Evolutionary conservation across 768 basidiomycete genomes (phyloP).

Genomic region (Psilocybe cyanescens): DNA sequence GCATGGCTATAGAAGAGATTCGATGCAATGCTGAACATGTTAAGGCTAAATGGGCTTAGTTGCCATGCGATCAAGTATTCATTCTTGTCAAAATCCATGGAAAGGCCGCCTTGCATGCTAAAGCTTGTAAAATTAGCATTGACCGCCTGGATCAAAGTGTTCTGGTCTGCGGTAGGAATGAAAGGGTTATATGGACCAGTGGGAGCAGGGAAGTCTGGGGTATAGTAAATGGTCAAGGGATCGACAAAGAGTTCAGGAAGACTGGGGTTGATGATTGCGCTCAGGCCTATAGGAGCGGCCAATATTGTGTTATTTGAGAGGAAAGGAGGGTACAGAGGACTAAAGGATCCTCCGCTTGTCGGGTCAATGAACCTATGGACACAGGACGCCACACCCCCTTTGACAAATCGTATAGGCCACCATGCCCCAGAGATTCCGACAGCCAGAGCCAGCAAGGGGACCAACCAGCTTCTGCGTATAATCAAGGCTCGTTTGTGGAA

Average conservation of each 20-base stretch:
- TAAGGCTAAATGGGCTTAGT: conserved; percentile 38
- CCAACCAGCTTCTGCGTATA: conserved; percentile 68
- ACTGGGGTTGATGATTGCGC: conserved; percentile 5
- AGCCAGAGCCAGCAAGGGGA: conserved; percentile 55
- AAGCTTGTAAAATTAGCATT: neutral
- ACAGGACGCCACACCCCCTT: conserved; percentile 54
- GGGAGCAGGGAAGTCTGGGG: neutral
- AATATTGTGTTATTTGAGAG: neutral
- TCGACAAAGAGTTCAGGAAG: conserved; percentile 13
- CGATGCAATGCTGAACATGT: conserved; percentile 66
- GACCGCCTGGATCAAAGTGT: conserved; percentile 1
- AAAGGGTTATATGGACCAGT: conserved; percentile 6
- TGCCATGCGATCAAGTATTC: conserved; percentile 12
- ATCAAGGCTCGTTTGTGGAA: conserved; percentile 75
- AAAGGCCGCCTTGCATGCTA: conserved; percentile 13
- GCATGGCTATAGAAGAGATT: conserved; percentile 71
- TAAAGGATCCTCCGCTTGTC: neutral
- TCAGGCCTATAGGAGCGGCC: conserved; percentile 8
- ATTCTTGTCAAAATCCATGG: conserved; percentile 14
- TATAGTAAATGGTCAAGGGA: neutral
- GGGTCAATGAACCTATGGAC: conserved; percentile 47
- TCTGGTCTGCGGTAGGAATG: conserved; percentile 7
- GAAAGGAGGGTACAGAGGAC: neutral
- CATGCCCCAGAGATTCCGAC: conserved; percentile 66
- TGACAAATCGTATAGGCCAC: conserved; percentile 68